Evolutionary conservation across 805 yeast genomes (phyloP).

Genomic region (baker's yeast (Saccharomyces cerevisiae)): DNA sequence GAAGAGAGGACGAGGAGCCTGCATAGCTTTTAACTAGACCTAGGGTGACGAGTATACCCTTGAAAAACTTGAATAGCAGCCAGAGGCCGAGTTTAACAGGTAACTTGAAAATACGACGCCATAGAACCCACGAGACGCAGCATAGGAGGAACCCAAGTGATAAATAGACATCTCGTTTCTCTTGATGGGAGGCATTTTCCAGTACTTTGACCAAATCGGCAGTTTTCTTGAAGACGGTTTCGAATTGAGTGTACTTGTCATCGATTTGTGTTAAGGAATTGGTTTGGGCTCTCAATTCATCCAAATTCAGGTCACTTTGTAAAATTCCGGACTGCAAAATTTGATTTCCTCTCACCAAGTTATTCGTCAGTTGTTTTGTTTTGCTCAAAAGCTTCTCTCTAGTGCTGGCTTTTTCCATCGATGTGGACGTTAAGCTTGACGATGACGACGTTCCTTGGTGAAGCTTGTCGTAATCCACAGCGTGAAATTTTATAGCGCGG

Average conservation of each 20-base stretch:
- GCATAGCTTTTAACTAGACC: conserved; percentile 18
- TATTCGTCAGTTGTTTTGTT: conserved; percentile 26
- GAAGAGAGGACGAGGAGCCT: conserved; percentile 3
- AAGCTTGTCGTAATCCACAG: conserved; percentile 3
- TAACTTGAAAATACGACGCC: conserved; percentile 29
- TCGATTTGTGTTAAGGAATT: conserved; percentile 21
- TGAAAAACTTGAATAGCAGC: conserved; percentile 32
- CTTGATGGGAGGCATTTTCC: conserved; percentile 27
- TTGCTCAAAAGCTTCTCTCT: conserved; percentile 22
- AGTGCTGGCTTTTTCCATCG: conserved; percentile 7
- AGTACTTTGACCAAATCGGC: conserved; percentile 25
- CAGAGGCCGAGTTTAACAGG: conserved; percentile 27
- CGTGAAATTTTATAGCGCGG: not conserved
- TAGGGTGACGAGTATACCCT: conserved; percentile 23
- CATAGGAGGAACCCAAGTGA: conserved; percentile 22
- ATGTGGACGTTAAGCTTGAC: not conserved
- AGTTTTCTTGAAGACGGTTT: conserved; percentile 23
- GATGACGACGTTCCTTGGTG: not conserved
- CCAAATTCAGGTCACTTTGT: conserved; percentile 30
- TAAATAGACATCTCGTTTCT: conserved; percentile 28
- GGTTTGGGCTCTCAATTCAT: conserved; percentile 29
- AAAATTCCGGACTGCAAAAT: conserved; percentile 27
- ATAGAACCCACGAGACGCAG: conserved; percentile 29
- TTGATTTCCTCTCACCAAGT: conserved; percentile 27
- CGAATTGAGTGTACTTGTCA: conserved; percentile 27